These are phyloP conservation scores for Pascua guehoae DNA, from an alignment of 1,284 basidiomycete species.

Conservation along the genomic window DNA sequence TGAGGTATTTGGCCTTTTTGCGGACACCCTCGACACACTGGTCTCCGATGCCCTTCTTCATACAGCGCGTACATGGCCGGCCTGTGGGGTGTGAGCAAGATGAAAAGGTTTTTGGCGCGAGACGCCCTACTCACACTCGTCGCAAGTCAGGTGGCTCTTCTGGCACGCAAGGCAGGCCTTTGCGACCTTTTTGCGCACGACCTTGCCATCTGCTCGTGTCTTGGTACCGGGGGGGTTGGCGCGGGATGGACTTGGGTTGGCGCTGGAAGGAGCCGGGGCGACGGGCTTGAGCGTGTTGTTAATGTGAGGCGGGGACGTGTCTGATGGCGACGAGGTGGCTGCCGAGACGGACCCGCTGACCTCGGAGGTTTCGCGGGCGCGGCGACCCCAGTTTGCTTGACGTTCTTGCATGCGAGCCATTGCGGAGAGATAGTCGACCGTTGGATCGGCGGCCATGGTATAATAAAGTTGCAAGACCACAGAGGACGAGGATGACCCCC, in stretches of 20 bases:
- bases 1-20: slow-evolving; percentile 96
- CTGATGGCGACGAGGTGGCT: not conserved
- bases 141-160: slow-evolving; percentile 90
- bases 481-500: too few species aligned
- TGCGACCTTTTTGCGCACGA: slow-evolving; percentile 59
- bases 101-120: slow-evolving; percentile 6
- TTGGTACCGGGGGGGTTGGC: not conserved
- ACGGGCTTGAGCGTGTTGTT: not conserved
- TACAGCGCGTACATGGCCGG: slow-evolving; percentile 89
- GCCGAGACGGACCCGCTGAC: slow-evolving; percentile 5
- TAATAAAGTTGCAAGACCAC: too few species aligned
- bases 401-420: slow-evolving; percentile 13
- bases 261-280: not conserved
- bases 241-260: not conserved
- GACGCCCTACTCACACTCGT: slow-evolving; percentile 66
- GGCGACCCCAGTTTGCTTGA: slow-evolving; percentile 7
- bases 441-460: too few species aligned
- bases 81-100: slow-evolving; percentile 57
- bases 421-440: not conserved
- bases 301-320: not conserved
- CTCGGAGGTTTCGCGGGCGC: slow-evolving; percentile 10
- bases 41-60: slow-evolving; percentile 85
- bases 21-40: slow-evolving; percentile 90
- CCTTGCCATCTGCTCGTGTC: slow-evolving; percentile 30
- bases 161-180: slow-evolving; percentile 90